A percentile compares a stretch with the other conserved stretches of the same genome.
Evolutionary conservation across 1,284 basidiomycete species (phyloP).

Genomic region (Inonotus obliquus): DNA sequence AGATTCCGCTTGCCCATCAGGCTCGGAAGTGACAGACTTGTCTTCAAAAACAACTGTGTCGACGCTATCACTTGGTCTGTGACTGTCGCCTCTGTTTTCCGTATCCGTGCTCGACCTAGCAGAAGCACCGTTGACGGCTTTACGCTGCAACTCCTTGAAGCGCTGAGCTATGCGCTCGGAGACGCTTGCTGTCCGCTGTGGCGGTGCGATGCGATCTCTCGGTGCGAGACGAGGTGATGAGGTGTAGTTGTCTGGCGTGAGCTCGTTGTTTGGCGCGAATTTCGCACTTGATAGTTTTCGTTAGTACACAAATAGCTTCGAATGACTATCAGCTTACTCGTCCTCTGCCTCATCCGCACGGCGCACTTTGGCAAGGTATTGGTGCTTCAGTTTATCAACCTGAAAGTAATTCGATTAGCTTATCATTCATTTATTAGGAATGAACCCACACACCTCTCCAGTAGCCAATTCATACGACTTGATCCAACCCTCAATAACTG

Average conservation of each 20-base stretch:
- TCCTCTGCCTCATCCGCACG: constrained; percentile 87
- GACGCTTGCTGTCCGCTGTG: constrained; percentile 60
- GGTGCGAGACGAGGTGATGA: constrained; percentile 65
- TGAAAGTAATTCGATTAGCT: constrained; percentile 20
- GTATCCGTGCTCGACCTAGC: constrained; percentile 24
- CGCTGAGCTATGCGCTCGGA: constrained; percentile 74
- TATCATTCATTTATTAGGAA: not conserved
- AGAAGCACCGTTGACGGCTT: constrained; percentile 38
- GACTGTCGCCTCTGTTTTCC: constrained; percentile 5
- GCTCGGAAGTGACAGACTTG: constrained; percentile 21
- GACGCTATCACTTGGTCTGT: not conserved
- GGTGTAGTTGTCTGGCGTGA: constrained; percentile 61
- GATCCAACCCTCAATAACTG: constrained; percentile 66
- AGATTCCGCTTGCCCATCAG: constrained; percentile 2
- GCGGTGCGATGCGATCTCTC: constrained; percentile 38
- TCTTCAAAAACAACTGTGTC: constrained; percentile 27
- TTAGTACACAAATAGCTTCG: constrained; percentile 11
- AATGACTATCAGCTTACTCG: constrained; percentile 53
- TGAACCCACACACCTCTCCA: constrained; percentile 42
- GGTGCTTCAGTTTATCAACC: constrained; percentile 66
- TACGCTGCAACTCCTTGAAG: constrained; percentile 68
- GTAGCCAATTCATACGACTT: constrained; percentile 62
- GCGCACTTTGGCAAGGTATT: constrained; percentile 74
- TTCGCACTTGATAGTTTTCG: constrained; percentile 51
- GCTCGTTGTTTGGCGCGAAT: constrained; percentile 69